These are phyloP conservation scores for Colletotrichum coccodes DNA, from an alignment of 2,329 filamentous ascomycete species.

Conservation along the genomic window DNA sequence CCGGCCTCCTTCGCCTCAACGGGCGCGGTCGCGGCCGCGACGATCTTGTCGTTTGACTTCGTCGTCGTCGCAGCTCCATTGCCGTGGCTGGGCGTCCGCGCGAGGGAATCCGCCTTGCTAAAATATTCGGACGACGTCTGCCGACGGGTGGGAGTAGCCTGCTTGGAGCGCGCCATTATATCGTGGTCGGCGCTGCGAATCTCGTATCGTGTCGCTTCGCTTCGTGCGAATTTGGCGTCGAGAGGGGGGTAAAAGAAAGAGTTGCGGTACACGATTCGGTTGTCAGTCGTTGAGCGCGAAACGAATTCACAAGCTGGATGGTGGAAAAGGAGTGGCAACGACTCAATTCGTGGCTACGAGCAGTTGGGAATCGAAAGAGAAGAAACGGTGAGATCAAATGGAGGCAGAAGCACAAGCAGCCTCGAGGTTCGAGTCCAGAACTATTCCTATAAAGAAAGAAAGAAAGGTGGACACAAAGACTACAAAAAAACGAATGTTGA, in stretches of 20 bases:
- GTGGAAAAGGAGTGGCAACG: background rate
- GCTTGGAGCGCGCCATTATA: slow-evolving; percentile 78
- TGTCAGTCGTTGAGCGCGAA: background rate
- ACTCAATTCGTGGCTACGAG: background rate
- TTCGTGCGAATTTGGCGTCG: background rate
- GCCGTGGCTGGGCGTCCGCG: slow-evolving; percentile 46
- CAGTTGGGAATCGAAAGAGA: background rate
- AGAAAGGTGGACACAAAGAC: slow-evolving; percentile 2
- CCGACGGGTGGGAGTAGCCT: slow-evolving; percentile 71
- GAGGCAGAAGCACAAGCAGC: background rate
- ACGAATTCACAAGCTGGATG: background rate
- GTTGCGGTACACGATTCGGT: background rate
- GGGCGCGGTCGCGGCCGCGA: slow-evolving; percentile 35
- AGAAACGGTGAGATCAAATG: background rate
- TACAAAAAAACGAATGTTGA: background rate
- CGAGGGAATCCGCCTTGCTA: slow-evolving; percentile 53
- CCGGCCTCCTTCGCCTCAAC: slow-evolving; percentile 63
- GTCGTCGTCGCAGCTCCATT: slow-evolving; percentile 24
- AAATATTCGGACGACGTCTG: slow-evolving; percentile 75
- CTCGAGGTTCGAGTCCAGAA: background rate
- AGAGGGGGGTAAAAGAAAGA: background rate
- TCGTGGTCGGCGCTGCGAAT: background rate
- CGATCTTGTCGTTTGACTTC: slow-evolving; percentile 42
- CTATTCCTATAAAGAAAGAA: background rate
- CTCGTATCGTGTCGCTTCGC: background rate